Conservation (phyloP, 2,329 filamentous ascomycete genomes). For the Fusarium graminum region DNA sequence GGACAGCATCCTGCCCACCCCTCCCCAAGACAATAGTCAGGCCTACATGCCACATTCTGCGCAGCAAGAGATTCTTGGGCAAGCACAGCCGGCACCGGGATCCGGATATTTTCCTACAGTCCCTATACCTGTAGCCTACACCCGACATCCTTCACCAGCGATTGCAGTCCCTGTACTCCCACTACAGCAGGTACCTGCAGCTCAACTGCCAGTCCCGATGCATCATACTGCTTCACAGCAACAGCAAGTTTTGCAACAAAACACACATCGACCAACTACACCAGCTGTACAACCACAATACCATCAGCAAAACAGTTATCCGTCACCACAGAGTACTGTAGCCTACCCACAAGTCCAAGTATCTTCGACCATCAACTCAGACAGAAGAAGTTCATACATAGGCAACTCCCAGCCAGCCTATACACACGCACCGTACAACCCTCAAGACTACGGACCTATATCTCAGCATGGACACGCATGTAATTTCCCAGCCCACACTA, state of each 20-base stretch:
- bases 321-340: neutral
- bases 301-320: neutral
- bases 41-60: neutral
- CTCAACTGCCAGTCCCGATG: neutral
- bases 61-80: neutral
- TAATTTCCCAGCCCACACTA: rapidly evolving
- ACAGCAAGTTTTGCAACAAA: neutral
- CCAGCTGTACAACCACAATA: conserved; percentile 4
- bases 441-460: conserved; percentile 30
- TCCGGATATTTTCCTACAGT: conserved; percentile 12
- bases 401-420: neutral
- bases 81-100: neutral
- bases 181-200: neutral
- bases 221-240: neutral
- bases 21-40: neutral
- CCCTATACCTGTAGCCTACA: neutral
- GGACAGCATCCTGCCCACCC: neutral
- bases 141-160: conserved; percentile 4
- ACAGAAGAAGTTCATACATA: conserved; percentile 13
- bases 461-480: conserved; percentile 6
- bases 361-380: neutral
- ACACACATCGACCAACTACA: neutral
- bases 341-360: neutral
- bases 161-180: neutral
- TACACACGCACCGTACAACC: conserved; percentile 19